Conservation (phyloP, 495 filamentous ascomycete genomes). For the Aspergillus cavernicola region DNA sequence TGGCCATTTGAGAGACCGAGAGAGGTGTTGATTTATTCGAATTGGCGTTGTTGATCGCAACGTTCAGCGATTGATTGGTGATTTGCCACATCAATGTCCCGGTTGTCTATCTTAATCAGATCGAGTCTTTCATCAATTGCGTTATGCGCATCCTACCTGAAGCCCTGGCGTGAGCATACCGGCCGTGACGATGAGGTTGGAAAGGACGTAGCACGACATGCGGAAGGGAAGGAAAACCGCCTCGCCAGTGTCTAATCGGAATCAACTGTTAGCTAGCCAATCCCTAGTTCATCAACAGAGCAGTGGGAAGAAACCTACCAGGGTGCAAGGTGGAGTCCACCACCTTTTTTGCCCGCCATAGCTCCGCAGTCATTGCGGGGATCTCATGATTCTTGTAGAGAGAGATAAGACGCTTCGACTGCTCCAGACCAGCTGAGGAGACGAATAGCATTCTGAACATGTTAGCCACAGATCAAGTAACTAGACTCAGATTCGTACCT, state of each 20-base stretch:
- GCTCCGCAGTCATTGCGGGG: conserved; percentile 74
- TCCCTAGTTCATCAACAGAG: background rate
- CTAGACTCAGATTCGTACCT: conserved; percentile 55
- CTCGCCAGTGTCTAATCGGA: conserved; percentile 83
- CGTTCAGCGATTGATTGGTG: conserved; percentile 94
- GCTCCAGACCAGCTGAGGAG: conserved; percentile 69
- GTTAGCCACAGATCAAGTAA: conserved; percentile 6
- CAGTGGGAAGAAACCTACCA: conserved; percentile 24
- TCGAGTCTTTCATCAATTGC: background rate
- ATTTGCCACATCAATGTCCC: conserved; percentile 95
- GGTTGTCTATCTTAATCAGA: conserved; percentile 52
- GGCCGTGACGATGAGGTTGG: conserved; percentile 92
- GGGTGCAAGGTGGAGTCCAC: conserved; percentile 95
- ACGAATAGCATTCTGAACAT: conserved; percentile 71
- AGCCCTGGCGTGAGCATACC: conserved; percentile 90
- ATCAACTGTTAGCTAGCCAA: no score
- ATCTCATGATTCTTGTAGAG: conserved; percentile 79
- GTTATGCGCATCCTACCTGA: conserved; percentile 18
- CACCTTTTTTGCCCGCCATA: conserved; percentile 95
- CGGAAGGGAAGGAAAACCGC: conserved; percentile 92
- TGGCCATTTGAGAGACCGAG: conserved; percentile 69
- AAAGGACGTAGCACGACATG: conserved; percentile 94
- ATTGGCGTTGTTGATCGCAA: conserved; percentile 95
- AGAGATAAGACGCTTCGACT: conserved; percentile 73
- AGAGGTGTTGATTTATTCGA: conserved; percentile 94